A percentile compares a stretch with the other conserved stretches of the same genome.
Conservation (phyloP, 2,329 filamentous ascomycete species). For the Ophiostoma fasciatum region DNA sequence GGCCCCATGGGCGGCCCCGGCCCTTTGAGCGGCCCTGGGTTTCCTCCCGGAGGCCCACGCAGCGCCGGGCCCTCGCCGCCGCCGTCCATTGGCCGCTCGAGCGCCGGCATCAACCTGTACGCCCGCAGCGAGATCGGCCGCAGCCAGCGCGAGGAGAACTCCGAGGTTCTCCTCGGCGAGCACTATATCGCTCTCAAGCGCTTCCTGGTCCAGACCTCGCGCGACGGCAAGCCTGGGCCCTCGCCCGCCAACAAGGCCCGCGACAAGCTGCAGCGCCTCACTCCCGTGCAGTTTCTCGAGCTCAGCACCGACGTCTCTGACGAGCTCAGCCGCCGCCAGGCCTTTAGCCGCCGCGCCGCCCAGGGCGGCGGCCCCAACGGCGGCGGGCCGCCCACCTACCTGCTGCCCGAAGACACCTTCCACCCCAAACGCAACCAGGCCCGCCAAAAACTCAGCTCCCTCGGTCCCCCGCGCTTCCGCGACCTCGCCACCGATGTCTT, state of each 20-base stretch:
- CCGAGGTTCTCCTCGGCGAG: conserved; percentile 51
- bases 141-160: conserved; percentile 43
- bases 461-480: conserved; percentile 74
- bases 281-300: conserved; percentile 88
- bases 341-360: conserved; percentile 39
- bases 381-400: conserved; percentile 48
- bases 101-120: conserved; percentile 60
- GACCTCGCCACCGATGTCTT: conserved; percentile 94
- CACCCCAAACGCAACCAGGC: conserved; percentile 97
- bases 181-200: conserved; percentile 70
- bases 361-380: conserved; percentile 34
- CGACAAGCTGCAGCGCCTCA: conserved; percentile 84
- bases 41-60: conserved; percentile 39
- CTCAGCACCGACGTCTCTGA: conserved; percentile 96
- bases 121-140: conserved; percentile 50
- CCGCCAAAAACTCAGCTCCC: conserved; percentile 82
- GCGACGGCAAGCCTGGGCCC: conserved; percentile 61
- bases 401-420: conserved; percentile 76
- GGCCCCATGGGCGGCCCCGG: too few species aligned
- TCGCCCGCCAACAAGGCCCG: conserved; percentile 74
- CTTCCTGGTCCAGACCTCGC: conserved; percentile 55
- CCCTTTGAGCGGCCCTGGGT: conserved; percentile 42
- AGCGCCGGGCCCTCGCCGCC: conserved; percentile 65
- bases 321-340: conserved; percentile 77
- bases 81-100: conserved; percentile 74